Percentiles rank a stretch among this genome's conserved stretches.
Evolutionary conservation across 805 yeast species (phyloP).

Genomic region (Clavispora phyllophila): DNA sequence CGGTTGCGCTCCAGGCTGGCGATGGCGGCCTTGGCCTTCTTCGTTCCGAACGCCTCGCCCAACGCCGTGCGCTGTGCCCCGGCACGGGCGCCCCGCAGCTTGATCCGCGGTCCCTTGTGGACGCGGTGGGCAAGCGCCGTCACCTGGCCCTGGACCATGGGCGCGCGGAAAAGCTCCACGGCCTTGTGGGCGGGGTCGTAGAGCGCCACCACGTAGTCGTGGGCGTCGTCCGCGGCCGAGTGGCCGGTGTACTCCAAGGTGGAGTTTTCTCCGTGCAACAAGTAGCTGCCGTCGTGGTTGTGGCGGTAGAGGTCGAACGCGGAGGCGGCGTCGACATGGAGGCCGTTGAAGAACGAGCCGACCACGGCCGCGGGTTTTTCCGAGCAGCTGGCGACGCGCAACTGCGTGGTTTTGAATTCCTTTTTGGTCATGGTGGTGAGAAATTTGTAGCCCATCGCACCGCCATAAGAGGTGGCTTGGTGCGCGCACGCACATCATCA

Average conservation of each 20-base stretch:
- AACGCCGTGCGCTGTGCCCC: slow-evolving; percentile 70
- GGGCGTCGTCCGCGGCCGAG: slow-evolving; percentile 29
- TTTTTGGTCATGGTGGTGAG: slow-evolving; percentile 18
- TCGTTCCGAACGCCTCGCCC: slow-evolving; percentile 97
- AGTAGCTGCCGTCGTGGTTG: slow-evolving; percentile 32
- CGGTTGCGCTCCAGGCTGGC: slow-evolving; percentile 74
- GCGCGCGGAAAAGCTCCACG: slow-evolving; percentile 58
- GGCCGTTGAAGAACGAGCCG: slow-evolving; percentile 78
- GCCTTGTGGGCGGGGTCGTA: slow-evolving; percentile 64
- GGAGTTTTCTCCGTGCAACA: slow-evolving; percentile 75
- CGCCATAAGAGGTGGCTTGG: not conserved
- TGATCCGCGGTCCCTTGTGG: slow-evolving; percentile 58
- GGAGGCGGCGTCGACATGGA: slow-evolving; percentile 53
- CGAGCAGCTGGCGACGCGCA: slow-evolving; percentile 32
- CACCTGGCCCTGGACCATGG: slow-evolving; percentile 59
- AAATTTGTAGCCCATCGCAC: slow-evolving; percentile 9
- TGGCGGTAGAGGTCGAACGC: slow-evolving; percentile 60
- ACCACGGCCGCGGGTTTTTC: slow-evolving; percentile 49
- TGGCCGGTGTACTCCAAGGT: slow-evolving; percentile 69
- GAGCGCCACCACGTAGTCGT: slow-evolving; percentile 67
- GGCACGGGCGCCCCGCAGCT: slow-evolving; percentile 47
- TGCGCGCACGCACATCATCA: slow-evolving; percentile 2
- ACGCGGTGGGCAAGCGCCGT: slow-evolving; percentile 56
- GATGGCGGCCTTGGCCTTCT: slow-evolving; percentile 89
- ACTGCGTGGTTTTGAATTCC: slow-evolving; percentile 35